These are phyloP conservation scores for Pezicula carpinea DNA, from an alignment of 2,329 filamentous ascomycete genomes.

Conservation along the genomic window DNA sequence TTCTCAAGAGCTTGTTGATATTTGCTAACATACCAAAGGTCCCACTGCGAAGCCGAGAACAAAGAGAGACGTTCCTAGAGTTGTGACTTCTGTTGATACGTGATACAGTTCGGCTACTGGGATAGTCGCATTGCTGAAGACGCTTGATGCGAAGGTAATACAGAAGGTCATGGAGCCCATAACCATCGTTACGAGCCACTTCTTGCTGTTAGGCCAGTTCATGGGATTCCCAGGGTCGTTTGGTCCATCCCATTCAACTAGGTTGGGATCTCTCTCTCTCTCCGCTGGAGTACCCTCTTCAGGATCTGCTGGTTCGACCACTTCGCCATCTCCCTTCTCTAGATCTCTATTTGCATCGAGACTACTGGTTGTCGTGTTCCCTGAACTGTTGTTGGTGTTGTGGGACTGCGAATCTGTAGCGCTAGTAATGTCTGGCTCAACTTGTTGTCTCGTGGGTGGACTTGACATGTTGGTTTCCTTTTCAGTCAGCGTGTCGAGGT, in stretches of 20 bases:
- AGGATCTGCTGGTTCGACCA: not conserved
- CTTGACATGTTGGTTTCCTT: slow-evolving; percentile 1
- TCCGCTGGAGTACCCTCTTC: not conserved
- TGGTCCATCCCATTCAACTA: slow-evolving; percentile 21
- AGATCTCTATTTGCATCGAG: not conserved
- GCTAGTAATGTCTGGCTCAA: not conserved
- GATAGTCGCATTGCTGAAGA: slow-evolving; percentile 22
- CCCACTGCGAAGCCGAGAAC: slow-evolving; percentile 29
- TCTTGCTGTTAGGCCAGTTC: slow-evolving; percentile 22
- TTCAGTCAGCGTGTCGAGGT: not conserved
- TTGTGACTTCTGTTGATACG: slow-evolving; percentile 39
- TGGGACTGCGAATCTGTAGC: not conserved
- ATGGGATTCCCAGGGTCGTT: slow-evolving; percentile 20
- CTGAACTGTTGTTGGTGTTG: not conserved
- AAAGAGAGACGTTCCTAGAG: slow-evolving; percentile 52
- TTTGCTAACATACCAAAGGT: slow-evolving; percentile 16
- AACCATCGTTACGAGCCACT: slow-evolving; percentile 18
- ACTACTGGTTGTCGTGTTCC: not conserved
- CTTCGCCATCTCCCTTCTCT: slow-evolving; percentile 4
- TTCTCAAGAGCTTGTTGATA: no score
- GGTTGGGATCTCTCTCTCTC: slow-evolving; percentile 10
- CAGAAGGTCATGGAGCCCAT: slow-evolving; percentile 19
- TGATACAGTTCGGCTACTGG: slow-evolving; percentile 14
- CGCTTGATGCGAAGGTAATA: slow-evolving; percentile 22
- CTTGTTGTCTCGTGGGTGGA: not conserved